phyloP scores from a whole-genome alignment of 371 early-diverging fungal species.

The Dinochytrium kinnereticum region DNA sequence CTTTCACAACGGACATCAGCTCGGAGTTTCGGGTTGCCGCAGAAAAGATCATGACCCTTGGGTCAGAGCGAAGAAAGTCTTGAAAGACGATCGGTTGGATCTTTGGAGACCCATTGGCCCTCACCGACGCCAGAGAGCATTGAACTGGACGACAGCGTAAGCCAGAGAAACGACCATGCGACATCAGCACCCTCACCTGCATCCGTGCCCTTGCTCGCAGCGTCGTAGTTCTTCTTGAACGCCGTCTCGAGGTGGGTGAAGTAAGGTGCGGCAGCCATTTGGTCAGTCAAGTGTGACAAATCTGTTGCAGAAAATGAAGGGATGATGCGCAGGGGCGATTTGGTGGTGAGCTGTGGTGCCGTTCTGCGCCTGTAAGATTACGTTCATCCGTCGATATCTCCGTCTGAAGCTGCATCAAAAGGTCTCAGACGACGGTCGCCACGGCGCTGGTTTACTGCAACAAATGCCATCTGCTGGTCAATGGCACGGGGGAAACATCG shows the following conservation, averaged over 20 bases:
- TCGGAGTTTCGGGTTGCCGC: slow-evolving; percentile 47
- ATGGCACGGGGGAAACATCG: neutral
- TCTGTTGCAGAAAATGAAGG: neutral
- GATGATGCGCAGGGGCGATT: neutral
- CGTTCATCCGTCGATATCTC: no score
- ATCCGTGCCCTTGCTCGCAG: neutral
- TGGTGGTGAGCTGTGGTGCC: neutral
- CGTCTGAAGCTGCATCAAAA: neutral
- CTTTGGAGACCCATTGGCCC: slow-evolving; percentile 38
- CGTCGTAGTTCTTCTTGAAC: slow-evolving; percentile 34
- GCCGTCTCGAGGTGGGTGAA: neutral
- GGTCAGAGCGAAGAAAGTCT: slow-evolving; percentile 39
- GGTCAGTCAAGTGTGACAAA: neutral
- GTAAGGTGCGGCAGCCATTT: neutral
- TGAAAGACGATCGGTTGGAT: slow-evolving; percentile 46
- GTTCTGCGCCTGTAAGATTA: neutral
- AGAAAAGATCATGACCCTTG: slow-evolving; percentile 41
- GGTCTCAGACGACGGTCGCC: slow-evolving; percentile 7
- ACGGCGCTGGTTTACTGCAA: slow-evolving; percentile 15
- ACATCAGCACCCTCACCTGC: neutral
- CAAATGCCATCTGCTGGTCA: neutral
- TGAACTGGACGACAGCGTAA: slow-evolving; percentile 17
- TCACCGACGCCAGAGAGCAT: slow-evolving; percentile 35
- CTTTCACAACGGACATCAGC: slow-evolving; percentile 48
- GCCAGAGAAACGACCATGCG: neutral